Percentiles rank a stretch among this genome's conserved stretches.
phyloP scores from a whole-genome alignment of 495 filamentous ascomycete genomes.

The Cenococcum geophilum region DNA sequence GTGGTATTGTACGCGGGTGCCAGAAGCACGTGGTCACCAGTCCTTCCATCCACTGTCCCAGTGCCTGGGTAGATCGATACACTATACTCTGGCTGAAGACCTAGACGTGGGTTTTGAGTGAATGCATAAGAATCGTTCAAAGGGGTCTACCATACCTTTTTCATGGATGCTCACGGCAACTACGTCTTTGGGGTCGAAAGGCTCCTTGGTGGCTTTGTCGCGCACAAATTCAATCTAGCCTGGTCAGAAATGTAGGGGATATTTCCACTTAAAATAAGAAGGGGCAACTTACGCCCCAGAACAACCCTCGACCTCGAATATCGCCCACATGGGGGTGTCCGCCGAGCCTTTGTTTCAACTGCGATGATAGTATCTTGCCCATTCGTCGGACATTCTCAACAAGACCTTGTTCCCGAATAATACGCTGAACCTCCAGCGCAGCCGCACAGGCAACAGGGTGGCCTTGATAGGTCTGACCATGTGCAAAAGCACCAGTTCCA shows the following conservation, averaged over 20 bases:
- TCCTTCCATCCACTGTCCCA: conserved; percentile 60
- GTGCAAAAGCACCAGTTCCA: conserved; percentile 22
- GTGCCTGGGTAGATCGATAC: conserved; percentile 65
- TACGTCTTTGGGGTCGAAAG: conserved; percentile 39
- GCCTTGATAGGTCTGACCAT: conserved; percentile 47
- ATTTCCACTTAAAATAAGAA: neutral
- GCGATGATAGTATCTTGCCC: conserved; percentile 46
- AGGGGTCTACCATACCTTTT: conserved; percentile 26
- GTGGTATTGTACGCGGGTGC: conserved; percentile 66
- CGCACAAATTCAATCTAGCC: conserved; percentile 49
- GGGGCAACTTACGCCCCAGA: conserved; percentile 48
- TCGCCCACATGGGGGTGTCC: conserved; percentile 55
- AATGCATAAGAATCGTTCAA: conserved; percentile 36
- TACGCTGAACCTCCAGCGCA: conserved; percentile 54
- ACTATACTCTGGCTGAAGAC: conserved; percentile 42
- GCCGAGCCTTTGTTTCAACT: conserved; percentile 43
- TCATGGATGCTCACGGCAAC: conserved; percentile 36
- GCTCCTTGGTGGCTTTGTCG: conserved; percentile 50
- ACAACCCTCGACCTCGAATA: conserved; percentile 58
- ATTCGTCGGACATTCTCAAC: conserved; percentile 48
- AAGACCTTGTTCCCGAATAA: conserved; percentile 51
- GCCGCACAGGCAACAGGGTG: conserved; percentile 56
- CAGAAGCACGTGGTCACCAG: conserved; percentile 70
- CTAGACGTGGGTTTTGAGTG: conserved; percentile 19
- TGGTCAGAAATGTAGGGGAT: neutral